Conservation (phyloP, 2,329 filamentous ascomycete genomes). For the Stemphylium vesicarium region DNA sequence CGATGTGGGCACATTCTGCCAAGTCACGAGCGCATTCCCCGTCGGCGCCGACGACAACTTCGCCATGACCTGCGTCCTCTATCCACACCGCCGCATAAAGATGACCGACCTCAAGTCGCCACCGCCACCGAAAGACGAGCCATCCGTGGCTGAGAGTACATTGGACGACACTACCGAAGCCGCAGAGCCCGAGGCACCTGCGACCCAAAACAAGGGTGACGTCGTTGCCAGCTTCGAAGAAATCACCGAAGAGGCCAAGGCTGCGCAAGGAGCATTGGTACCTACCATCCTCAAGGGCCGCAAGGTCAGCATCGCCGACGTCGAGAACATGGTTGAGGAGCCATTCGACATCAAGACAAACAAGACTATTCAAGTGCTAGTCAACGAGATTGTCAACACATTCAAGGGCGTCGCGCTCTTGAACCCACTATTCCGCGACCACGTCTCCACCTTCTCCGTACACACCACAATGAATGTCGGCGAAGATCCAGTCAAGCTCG, state of each 20-base stretch:
- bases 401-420: slow-evolving; percentile 96
- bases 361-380: slow-evolving; percentile 85
- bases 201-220: slow-evolving; percentile 68
- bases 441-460: slow-evolving; percentile 83
- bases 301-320: slow-evolving; percentile 91
- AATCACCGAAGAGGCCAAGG: slow-evolving; percentile 64
- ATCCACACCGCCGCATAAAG: slow-evolving; percentile 93
- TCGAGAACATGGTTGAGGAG: slow-evolving; percentile 90
- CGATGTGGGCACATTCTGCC: slow-evolving; percentile 95
- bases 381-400: slow-evolving; percentile 97
- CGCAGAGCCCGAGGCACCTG: slow-evolving; percentile 58
- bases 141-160: slow-evolving; percentile 48
- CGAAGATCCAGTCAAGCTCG: slow-evolving; percentile 91
- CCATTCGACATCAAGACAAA: slow-evolving; percentile 90
- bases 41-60: slow-evolving; percentile 79
- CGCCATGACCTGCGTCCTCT: slow-evolving; percentile 89
- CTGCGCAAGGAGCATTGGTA: slow-evolving; percentile 69
- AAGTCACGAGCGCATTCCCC: slow-evolving; percentile 95
- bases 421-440: slow-evolving; percentile 94
- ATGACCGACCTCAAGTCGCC: slow-evolving; percentile 84
- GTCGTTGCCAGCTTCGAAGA: slow-evolving; percentile 98
- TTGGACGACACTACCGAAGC: slow-evolving; percentile 40
- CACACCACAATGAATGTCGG: slow-evolving; percentile 94
- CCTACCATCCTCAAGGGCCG: slow-evolving; percentile 91
- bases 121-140: slow-evolving; percentile 43